Percentiles rank a stretch among this genome's conserved stretches.
phyloP scores from a whole-genome alignment of 768 basidiomycete species.

The Kwoniella dendrophila region DNA sequence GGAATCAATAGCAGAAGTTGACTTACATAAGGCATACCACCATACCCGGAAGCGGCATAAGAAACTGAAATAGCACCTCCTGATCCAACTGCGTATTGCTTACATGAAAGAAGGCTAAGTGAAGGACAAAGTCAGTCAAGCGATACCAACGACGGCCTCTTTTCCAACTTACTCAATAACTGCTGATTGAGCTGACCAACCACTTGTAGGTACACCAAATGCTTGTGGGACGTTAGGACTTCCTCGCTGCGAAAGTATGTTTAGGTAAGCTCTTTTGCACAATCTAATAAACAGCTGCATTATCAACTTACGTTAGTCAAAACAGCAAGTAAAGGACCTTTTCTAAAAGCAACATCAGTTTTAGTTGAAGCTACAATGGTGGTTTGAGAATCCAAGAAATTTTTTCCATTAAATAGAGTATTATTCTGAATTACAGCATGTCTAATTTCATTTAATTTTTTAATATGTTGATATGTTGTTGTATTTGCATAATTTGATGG shows the following conservation, averaged over 20 bases:
- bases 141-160: neutral
- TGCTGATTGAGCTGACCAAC: conserved; percentile 41
- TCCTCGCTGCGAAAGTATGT: conserved; percentile 16
- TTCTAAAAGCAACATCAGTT: conserved; percentile 49
- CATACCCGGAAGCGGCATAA: conserved; percentile 46
- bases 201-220: conserved; percentile 37
- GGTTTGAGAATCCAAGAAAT: conserved; percentile 38
- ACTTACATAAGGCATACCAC: conserved; percentile 52
- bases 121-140: neutral
- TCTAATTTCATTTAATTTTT: conserved; percentile 41
- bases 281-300: neutral
- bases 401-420: conserved; percentile 36
- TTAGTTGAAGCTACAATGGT: conserved; percentile 35
- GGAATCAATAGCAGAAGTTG: neutral
- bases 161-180: conserved; percentile 47
- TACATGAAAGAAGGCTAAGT: conserved; percentile 48
- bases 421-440: conserved; percentile 45
- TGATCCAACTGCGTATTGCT: conserved; percentile 37
- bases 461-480: conserved; percentile 48
- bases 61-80: conserved; percentile 44
- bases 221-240: conserved; percentile 42
- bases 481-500: conserved; percentile 49
- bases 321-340: conserved; percentile 49
- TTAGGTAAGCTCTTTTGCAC: neutral
- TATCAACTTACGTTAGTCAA: conserved; percentile 48